Base-by-base conservation (phyloP, 108 stramenopile species). In the Conticribra weissflogii region DNA sequence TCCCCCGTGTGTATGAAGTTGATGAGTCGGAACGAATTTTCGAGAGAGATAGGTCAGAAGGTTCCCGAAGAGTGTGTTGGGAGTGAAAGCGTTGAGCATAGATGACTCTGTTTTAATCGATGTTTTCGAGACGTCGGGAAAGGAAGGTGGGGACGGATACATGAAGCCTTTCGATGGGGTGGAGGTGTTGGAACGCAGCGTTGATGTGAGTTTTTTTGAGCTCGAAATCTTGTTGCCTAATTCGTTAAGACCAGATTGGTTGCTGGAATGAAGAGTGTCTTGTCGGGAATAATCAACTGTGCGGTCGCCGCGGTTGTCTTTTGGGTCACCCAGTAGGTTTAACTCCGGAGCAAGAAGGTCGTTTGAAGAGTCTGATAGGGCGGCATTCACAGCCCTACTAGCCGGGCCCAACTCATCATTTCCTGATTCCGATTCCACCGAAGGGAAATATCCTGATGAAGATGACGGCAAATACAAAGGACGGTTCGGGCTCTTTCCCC, bases 1-100 rank as follows among this genome's bases (percentile, higher is more conserved):
- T 23, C 78, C 78, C 2, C 67, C 66, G 47, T 75, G 74, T 3
- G 74, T 75, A 18, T 74, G 66, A 4, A 9, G 47, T 3, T 9
- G 48, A 27, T 68, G 33, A 12, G 48, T 21, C 18, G 73, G 73
- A 17, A 74, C 67, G 49, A 68, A 74, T 12, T 59, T 54, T 19
- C 15, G 12, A 14, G 73, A 59, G 33, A 74, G 21, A 33, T 29
- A 50, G n/a, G 73, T 68, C 16, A 74, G 57, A 8, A 67, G 31
- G 16, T 12, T 68, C 3, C 67, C 73, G 30, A 67, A 68, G 31
- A 59, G 24, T 29, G 66, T 27, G 61, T 63, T 28, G 19, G 71
- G 24, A 27, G 71, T 63, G 41, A 46, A 72, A 22, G 71, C 32
- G 54, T 72, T 56, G 1, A 72, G 53, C 25, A 31, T 51, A 25